Percentiles rank a stretch among this genome's conserved stretches.
phyloP scores from a whole-genome alignment of 2,329 filamentous ascomycete species.

The Xylaria polymorpha region DNA sequence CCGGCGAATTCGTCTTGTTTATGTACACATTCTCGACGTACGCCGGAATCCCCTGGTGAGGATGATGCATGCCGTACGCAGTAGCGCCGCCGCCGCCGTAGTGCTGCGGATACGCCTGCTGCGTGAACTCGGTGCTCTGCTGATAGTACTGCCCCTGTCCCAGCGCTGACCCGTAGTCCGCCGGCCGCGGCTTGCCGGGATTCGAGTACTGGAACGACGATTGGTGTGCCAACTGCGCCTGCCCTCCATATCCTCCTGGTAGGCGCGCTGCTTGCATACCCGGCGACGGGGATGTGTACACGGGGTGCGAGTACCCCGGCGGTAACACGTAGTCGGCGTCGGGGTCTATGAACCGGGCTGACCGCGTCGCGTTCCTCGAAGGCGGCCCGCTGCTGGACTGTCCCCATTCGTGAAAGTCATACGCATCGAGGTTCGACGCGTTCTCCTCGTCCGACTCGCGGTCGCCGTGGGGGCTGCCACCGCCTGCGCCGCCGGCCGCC shows the following conservation, averaged over 20 bases:
- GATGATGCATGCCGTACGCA: constrained; percentile 22
- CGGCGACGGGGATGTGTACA: constrained; percentile 36
- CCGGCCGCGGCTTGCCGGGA: constrained; percentile 53
- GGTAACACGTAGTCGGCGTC: constrained; percentile 49
- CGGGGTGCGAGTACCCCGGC: constrained; percentile 35
- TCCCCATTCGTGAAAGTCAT: constrained; percentile 46
- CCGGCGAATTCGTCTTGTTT: constrained; percentile 45
- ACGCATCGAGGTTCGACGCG: constrained; percentile 60
- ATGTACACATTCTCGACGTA: constrained; percentile 43
- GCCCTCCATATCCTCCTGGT: constrained; percentile 35
- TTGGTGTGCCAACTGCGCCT: constrained; percentile 38
- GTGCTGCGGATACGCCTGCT: constrained; percentile 37
- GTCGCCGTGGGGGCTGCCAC: constrained; percentile 42
- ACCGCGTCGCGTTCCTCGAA: constrained; percentile 49
- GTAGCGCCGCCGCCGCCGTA: constrained; percentile 26
- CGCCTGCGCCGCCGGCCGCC: constrained; percentile 33
- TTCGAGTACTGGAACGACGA: constrained; percentile 53
- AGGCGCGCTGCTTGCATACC: constrained; percentile 31
- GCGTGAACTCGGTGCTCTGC: constrained; percentile 47
- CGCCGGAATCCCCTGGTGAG: constrained; percentile 26
- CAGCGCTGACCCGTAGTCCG: constrained; percentile 52
- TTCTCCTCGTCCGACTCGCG: constrained; percentile 52
- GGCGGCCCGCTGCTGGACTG: constrained; percentile 42
- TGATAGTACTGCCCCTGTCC: constrained; percentile 53
- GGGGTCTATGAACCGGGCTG: constrained; percentile 50